Evolutionary conservation across 768 basidiomycete genomes (phyloP), one percentile per base, ranked within the genome.

Genomic region (Boletus rufocinnamomeus): DNA sequence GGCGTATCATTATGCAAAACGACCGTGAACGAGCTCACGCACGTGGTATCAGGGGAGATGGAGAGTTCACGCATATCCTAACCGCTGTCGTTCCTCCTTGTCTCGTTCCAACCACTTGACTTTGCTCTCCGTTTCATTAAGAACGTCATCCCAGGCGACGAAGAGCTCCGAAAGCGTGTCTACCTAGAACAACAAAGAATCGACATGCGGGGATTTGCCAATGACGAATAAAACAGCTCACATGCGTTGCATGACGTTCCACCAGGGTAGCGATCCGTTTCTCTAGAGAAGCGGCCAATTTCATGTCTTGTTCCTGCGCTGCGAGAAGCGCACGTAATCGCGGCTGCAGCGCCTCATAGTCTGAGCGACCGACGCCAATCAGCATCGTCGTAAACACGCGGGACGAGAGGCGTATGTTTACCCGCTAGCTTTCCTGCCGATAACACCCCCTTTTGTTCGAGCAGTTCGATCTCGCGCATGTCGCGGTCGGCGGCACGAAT

Each of bases 131-230:
- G 84, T 81, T 46, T 83, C 84, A n/a, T 80, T 78, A 11, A 93
- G 72, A 1, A 85, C 80, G 57, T 93, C 89, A 62, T 93, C 90
- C 91, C 92, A 94, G 16, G 82, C 83, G 8, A 94, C 87, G 59
- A 94, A 93, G 23, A 93, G 76, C 62, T 93, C 91, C 14, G 92
- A 93, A 1, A 93, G 77, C 2, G 84, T 82, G 66, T 92, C 91
- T 10, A 91, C 85, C 91, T 93, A 45, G 13, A 38, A 38, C 25
- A 27, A 53, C 38, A 56, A 16, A 32, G 25, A 50, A 4, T 52
- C 16, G 43, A 46, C 41, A 30, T 27, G n/a, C 7, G 5, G 37
- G 45, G 17, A 32, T 6, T 21, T 13, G 28, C n/a, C 6, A 49
- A 21, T 3, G 30, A 45, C 8, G 0, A 44, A 44, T 28, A 17